Base-by-base conservation (phyloP, 2,329 filamentous ascomycete species). In the Rachicladosporium sp. region DNA sequence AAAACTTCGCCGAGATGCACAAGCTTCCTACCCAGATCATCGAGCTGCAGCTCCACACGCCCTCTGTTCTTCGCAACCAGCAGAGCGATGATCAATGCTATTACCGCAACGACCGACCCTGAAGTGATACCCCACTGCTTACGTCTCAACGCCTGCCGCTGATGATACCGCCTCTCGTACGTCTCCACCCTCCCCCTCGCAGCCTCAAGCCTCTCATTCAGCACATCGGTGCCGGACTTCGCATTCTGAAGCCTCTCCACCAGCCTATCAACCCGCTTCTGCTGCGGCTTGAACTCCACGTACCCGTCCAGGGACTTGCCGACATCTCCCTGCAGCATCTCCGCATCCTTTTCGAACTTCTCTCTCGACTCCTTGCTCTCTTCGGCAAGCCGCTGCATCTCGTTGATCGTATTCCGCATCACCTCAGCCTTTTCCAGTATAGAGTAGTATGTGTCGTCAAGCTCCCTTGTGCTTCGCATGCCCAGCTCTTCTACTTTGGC, bases 381-480 rank as follows among this genome's bases (percentile, higher is more conserved):
- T 27, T 65, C 64, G 1, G 79, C 76, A n/a, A 89, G 68, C 48
- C 81, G 76, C 51, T 77, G 78, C 21, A 89, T 64, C 2, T 71
- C 71, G 4, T 66, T 58, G 31, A 87, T 72, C 1, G 77, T 84
- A 48, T 67, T 71, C 39, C 80, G 78, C 30, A 88, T 64, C 1
- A 69, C 59, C 36, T 70, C 71, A 36, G 82, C 69, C 53, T 80
- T 83, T 54, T 84, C 78, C 23, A 86, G 66, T 7, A 87, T 72
- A 0, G 75, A 73, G 47, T 82, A 82, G 61, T 87, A 88, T 3
- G 79, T 79, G 43, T 81, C 74, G 56, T 88, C 82, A 32, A 89
- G 72, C 29, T 72, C 72, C 44, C 71, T 69, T 10, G 78, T 82
- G 15, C 40, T 75, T 69, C 13, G 80, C 80, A 55, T 78, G 70